phyloP scores from a whole-genome alignment of 1,284 basidiomycete genomes.

The Cutaneotrichosporon spelunceum region DNA sequence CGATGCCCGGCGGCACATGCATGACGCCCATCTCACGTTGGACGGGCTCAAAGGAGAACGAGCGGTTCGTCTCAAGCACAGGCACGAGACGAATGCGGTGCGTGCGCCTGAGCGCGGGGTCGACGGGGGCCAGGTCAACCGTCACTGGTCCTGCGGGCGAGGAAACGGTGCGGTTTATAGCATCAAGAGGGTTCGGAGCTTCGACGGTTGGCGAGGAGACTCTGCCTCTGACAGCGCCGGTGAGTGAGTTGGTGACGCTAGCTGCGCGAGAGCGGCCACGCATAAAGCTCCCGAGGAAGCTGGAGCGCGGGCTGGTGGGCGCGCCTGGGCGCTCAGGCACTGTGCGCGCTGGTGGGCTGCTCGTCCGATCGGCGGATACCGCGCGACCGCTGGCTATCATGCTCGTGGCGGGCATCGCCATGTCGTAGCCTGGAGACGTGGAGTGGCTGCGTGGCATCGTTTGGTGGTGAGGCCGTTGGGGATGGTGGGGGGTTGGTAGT shows the following conservation, averaged over 20 bases:
- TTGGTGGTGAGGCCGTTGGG: neutral
- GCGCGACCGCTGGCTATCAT: neutral
- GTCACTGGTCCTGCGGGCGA: constrained; percentile 26
- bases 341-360: neutral
- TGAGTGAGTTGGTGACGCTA: constrained; percentile 35
- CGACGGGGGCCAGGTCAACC: constrained; percentile 17
- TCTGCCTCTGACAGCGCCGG: constrained; percentile 22
- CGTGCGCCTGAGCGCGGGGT: constrained; percentile 29
- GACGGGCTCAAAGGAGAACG: constrained; percentile 90
- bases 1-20: constrained; percentile 55
- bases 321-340: constrained; percentile 4
- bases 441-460: neutral
- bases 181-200: constrained; percentile 27
- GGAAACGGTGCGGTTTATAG: constrained; percentile 41
- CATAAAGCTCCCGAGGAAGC: constrained; percentile 49
- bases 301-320: constrained; percentile 44
- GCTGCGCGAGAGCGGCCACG: constrained; percentile 43
- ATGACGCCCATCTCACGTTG: constrained; percentile 61
- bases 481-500: neutral
- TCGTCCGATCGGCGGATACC: neutral
- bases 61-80: constrained; percentile 83
- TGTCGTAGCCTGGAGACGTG: neutral
- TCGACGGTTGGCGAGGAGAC: constrained; percentile 28
- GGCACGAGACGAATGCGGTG: constrained; percentile 77
- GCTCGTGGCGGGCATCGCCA: constrained; percentile 10